phyloP scores from a whole-genome alignment of 345 rosid genomes.

The Gossypium longicalyx region DNA sequence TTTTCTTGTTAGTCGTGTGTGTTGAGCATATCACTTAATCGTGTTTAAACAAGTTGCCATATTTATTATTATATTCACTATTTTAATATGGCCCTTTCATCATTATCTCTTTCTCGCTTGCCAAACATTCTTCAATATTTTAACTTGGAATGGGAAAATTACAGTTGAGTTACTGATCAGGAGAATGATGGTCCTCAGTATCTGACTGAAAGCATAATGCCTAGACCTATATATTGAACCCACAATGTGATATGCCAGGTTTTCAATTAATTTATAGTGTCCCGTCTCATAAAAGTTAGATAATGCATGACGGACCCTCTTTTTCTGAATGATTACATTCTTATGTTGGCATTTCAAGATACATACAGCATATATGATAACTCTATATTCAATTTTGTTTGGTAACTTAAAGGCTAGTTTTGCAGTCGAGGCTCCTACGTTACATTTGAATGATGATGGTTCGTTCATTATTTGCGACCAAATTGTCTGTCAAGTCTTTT shows the following conservation, averaged over 20 bases:
- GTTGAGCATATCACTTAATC: too few relatives aligned
- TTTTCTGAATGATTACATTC: neutral
- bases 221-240: neutral
- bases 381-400: neutral
- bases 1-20: too few relatives aligned
- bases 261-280: conserved; percentile 3
- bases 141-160: neutral
- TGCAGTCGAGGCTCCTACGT: neutral
- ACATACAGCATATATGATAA: neutral
- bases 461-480: neutral
- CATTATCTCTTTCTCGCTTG: neutral
- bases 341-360: neutral
- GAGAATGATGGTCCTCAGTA: neutral
- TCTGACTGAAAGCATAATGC: neutral
- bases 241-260: conserved; percentile 2
- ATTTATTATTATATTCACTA: too few relatives aligned
- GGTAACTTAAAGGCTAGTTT: neutral
- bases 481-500: neutral
- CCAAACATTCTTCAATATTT: neutral
- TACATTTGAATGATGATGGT: neutral
- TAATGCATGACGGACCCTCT: neutral
- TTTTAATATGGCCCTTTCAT: neutral
- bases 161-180: neutral
- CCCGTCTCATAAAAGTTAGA: neutral
- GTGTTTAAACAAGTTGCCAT: too few relatives aligned